Conservation (phyloP, 148 eudicot species). For the Rhododendron kiyosumense region DNA sequence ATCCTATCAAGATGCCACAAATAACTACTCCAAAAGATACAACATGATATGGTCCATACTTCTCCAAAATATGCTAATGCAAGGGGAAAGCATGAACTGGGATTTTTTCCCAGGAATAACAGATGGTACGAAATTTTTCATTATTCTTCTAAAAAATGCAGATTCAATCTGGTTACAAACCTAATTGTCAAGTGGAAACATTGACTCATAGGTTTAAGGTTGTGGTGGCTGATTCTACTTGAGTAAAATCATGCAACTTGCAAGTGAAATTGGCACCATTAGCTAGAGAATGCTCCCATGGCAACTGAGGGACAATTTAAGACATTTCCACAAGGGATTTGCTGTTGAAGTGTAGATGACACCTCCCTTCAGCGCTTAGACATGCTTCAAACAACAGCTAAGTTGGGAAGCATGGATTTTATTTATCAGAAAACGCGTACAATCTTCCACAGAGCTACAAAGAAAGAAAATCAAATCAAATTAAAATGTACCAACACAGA, state of each 20-base stretch:
- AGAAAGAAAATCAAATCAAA: background rate
- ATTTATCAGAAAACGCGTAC: background rate
- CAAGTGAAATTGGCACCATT: background rate
- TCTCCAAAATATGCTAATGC: background rate
- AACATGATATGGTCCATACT: background rate
- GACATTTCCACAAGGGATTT: slow-evolving; percentile 1
- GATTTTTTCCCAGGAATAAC: background rate
- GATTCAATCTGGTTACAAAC: background rate
- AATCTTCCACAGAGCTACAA: slow-evolving; percentile 4
- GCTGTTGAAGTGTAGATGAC: background rate
- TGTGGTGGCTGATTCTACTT: background rate
- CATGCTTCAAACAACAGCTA: background rate
- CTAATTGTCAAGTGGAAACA: background rate
- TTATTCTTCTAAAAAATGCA: background rate
- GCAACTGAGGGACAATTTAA: background rate
- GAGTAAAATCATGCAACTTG: background rate
- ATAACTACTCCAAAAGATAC: background rate
- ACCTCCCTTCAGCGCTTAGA: background rate
- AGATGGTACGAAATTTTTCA: background rate
- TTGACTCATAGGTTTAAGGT: background rate
- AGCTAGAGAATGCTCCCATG: background rate
- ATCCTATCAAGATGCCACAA: background rate
- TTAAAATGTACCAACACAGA: background rate
- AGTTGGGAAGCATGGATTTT: background rate
- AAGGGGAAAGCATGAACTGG: background rate